Conservation (phyloP, 176 grass and related monocot species). For the Sorghum bicolor region Sorghum_bicolor_NCBIv3 NC_012877.2:4278501-4279000, state of each 20-base stretch:
- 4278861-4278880: neutral
- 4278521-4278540: neutral
- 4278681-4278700: neutral
- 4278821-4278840: neutral
- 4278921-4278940: neutral
- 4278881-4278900: neutral
- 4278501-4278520: slow-evolving; percentile 20
- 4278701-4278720: slow-evolving; percentile 7
- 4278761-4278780: neutral
- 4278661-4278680: neutral
- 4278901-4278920: neutral
- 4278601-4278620: neutral
- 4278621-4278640: neutral
- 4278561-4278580: slow-evolving; percentile 38
- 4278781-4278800: neutral
- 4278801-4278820: neutral
- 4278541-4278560: slow-evolving; percentile 17
- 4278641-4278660: slow-evolving; percentile 30
- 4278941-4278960: neutral
- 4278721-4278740: neutral
- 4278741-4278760: neutral
- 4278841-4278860: neutral
- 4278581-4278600: slow-evolving; percentile 15
- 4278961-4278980: slow-evolving; percentile 16
- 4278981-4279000: slow-evolving; percentile 61